Evolutionary conservation across 768 basidiomycete species (phyloP).

Genomic region (Mycena crocata): DNA sequence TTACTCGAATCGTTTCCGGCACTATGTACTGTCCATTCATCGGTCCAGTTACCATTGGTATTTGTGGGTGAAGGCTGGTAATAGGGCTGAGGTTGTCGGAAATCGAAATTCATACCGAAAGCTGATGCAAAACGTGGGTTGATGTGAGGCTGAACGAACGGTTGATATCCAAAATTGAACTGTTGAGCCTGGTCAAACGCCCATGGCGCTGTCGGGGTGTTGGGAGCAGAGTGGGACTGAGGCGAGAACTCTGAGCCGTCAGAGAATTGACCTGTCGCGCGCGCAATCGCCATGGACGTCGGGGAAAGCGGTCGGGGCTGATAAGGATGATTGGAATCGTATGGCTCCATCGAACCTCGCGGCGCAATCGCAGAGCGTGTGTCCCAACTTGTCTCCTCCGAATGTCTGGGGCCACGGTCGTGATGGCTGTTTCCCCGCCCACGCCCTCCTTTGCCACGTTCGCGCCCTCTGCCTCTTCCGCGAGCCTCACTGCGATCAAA

Average conservation of each 20-base stretch:
- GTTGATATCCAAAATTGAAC: slow-evolving; percentile 35
- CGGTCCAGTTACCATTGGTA: slow-evolving; percentile 45
- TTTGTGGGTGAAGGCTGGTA: slow-evolving; percentile 11
- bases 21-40: slow-evolving; percentile 52
- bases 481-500: slow-evolving; percentile 44
- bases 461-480: slow-evolving; percentile 45
- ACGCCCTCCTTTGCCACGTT: slow-evolving; percentile 41
- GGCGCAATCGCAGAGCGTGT: slow-evolving; percentile 13
- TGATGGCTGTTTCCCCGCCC: slow-evolving; percentile 28
- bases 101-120: slow-evolving; percentile 64
- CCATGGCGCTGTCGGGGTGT: slow-evolving; percentile 31
- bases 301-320: slow-evolving; percentile 49
- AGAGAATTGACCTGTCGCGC: slow-evolving; percentile 55
- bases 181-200: slow-evolving; percentile 32
- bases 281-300: slow-evolving; percentile 60
- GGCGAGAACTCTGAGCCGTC: slow-evolving; percentile 36
- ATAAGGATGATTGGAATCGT: slow-evolving; percentile 37
- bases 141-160: slow-evolving; percentile 81
- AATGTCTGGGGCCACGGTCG: slow-evolving; percentile 22
- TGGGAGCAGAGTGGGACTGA: slow-evolving; percentile 28
- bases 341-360: slow-evolving; percentile 41
- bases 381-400: slow-evolving; percentile 30
- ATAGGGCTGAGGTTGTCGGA: slow-evolving; percentile 36
- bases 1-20: slow-evolving; percentile 35
- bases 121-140: slow-evolving; percentile 82